Percentiles rank a stretch among this genome's conserved stretches.
Evolutionary conservation across 179 eudicot species (phyloP).

Genomic region (Heliamphora pulchella): DNA sequence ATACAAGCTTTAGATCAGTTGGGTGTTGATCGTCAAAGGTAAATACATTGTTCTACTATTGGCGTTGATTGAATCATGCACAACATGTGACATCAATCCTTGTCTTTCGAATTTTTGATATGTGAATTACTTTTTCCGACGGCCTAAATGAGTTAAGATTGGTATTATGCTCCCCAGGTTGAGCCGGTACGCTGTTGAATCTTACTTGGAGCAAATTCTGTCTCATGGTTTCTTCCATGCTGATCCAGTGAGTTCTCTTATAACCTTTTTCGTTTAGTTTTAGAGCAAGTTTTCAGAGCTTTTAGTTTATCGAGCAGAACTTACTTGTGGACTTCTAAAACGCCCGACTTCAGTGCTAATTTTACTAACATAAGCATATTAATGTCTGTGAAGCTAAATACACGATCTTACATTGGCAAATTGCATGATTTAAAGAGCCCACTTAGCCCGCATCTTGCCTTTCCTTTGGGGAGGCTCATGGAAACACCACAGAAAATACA

Average conservation of each 20-base stretch:
- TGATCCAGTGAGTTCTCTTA: conserved; percentile 63
- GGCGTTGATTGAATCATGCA: not conserved
- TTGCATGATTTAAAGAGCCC: not conserved
- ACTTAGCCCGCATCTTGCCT: not conserved
- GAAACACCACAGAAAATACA: not conserved
- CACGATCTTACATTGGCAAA: not conserved
- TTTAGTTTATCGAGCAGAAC: not conserved
- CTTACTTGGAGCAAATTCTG: conserved; percentile 83
- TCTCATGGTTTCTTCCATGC: conserved; percentile 96
- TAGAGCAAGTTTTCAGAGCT: not conserved
- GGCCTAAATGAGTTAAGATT: conserved; percentile 6
- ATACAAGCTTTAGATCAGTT: conserved; percentile 78
- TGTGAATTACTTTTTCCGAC: not conserved
- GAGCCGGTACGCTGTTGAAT: conserved; percentile 87
- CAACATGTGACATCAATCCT: conserved; percentile 8
- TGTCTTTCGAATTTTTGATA: not conserved
- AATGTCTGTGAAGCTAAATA: conserved; percentile 1
- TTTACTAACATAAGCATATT: not conserved
- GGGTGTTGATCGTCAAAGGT: conserved; percentile 90
- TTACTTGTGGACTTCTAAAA: not conserved
- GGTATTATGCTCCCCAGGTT: conserved; percentile 41
- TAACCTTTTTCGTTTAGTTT: not conserved
- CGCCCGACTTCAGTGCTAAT: not conserved
- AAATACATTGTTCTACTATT: conserved; percentile 11
- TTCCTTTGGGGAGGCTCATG: not conserved